Evolutionary conservation across 2,329 filamentous ascomycete genomes (phyloP), one percentile per base, ranked within the genome.

Genomic region (Colletotrichum spinosum): DNA sequence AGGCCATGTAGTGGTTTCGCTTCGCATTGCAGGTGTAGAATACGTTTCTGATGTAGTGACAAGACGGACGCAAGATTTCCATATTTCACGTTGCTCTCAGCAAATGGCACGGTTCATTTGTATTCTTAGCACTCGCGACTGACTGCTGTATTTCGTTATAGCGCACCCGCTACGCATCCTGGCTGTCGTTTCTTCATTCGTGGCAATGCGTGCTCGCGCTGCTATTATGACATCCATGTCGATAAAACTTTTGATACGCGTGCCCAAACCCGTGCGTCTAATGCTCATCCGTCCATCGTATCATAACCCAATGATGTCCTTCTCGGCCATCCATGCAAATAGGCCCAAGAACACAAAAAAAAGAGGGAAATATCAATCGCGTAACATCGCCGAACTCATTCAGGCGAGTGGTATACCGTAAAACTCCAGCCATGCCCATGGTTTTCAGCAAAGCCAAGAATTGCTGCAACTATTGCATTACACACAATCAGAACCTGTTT

Each of bases 371-470:
- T 11, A 37, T 35, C 37, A n/a, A 55, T 42, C 52, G 52, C 55
- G 35, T 51, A 38, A 53, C 42, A 56, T 41, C 58, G 39, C 58
- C 62, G 38, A 51, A 13, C 38, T 52, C 41, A 55, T 44, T 13
- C 6, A 56, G 62, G 62, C 62, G 52, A 41, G n/a, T 65, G 57
- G 62, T 65, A 65, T 56, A 62, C 62, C 62, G 41, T 65, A 53
- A 17, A 61, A 65, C 62, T 65, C 62, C 62, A 39, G 52, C 56
- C 58, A 65, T 65, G 62, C 58, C 57, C 51, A 48, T 50, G 33
- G 7, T 55, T 51, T 41, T 58, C 51, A 52, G 11, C 56, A 12
- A 10, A 62, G 41, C 51, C 52, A 61, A 44, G 38, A 42, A 15
- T 33, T 46, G 17, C 50, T 44, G n/a, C 37, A 13, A 41, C 25